Conservation (phyloP, 352 stramenopile genomes). For the Globisporangium ultimum region DNA sequence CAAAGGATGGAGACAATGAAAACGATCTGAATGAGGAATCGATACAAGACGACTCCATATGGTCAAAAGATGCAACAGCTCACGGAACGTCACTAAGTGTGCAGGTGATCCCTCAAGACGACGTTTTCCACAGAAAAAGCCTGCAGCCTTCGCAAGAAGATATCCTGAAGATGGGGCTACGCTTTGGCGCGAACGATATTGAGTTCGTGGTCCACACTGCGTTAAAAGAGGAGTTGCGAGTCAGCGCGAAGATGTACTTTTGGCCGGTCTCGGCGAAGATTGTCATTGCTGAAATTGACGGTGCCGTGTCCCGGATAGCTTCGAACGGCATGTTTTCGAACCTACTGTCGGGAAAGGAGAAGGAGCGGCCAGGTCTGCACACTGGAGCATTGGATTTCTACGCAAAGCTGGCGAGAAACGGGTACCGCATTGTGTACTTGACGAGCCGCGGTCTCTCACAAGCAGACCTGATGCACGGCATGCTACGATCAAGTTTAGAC, state of each 20-base stretch:
- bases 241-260: conserved; percentile 63
- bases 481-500: conserved; percentile 11
- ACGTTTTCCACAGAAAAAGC: conserved; percentile 54
- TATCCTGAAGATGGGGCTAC: conserved; percentile 52
- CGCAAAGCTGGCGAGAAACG: conserved; percentile 55
- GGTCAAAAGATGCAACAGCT: too few species aligned
- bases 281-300: conserved; percentile 82
- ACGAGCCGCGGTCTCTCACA: conserved; percentile 62
- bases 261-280: conserved; percentile 73
- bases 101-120: background rate
- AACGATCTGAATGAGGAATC: too few species aligned
- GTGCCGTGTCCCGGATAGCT: conserved; percentile 52
- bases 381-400: conserved; percentile 76
- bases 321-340: conserved; percentile 28
- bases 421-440: conserved; percentile 81
- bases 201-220: conserved; percentile 50
- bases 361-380: conserved; percentile 42
- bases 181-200: conserved; percentile 63
- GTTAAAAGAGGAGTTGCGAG: conserved; percentile 22
- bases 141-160: conserved; percentile 58
- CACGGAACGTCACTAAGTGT: too few species aligned
- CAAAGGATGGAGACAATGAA: too few species aligned
- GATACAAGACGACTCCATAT: too few species aligned
- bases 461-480: conserved; percentile 41
- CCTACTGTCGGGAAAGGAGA: conserved; percentile 42